Evolutionary conservation across 352 stramenopile species (phyloP), one percentile per base, ranked within the genome.

Genomic region (Globisporangium nagaii): DNA sequence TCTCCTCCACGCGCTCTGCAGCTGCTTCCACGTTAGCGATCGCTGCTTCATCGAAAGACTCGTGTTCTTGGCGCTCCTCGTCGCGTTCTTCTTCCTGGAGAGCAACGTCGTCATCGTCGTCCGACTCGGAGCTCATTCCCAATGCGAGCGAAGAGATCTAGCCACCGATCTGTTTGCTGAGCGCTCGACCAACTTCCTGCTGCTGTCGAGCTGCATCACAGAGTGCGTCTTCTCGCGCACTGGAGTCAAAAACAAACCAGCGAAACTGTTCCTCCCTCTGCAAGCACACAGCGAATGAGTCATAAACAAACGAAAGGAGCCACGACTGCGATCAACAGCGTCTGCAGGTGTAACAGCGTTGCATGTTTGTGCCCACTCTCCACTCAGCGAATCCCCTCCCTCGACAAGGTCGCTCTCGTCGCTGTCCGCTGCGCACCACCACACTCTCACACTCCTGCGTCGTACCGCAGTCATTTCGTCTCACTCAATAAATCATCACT

Each of bases 401-500:
- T 22, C 15, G 19, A n/a, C n/a, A n/a, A n/a, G n/a, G n/a, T n/a
- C 22, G 27, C 27, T 27, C 27, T 50, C 30, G 15, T 49, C 12
- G 8, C 9, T 35, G 15, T 20, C 17, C 9, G 20, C 25, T 45
- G 40, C 40, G 27, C 27, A 50, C 24, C 25, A 36, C 19, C 43
- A 15, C n/a, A n/a, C n/a, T n/a, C 28, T 39, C 20, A 24, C 20
- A n/a, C n/a, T n/a, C n/a, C n/a, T n/a, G n/a, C n/a, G n/a, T n/a
- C n/a, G n/a, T n/a, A n/a, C n/a, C n/a, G n/a, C 40, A 19, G 43
- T 17, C 43, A 13, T 19, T n/a, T 50, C n/a, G 28, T 19, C 43
- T 50, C 43, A 24, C 20, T 20, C 31, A 53, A 53, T 53, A 40
- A 53, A 40, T 53, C 46, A 53, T 41, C 35, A 24, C 17, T 24